A percentile compares a stretch with the other conserved stretches of the same genome.
Conservation (phyloP, 1,284 basidiomycete genomes). For the Leccinum fuscescens region DNA sequence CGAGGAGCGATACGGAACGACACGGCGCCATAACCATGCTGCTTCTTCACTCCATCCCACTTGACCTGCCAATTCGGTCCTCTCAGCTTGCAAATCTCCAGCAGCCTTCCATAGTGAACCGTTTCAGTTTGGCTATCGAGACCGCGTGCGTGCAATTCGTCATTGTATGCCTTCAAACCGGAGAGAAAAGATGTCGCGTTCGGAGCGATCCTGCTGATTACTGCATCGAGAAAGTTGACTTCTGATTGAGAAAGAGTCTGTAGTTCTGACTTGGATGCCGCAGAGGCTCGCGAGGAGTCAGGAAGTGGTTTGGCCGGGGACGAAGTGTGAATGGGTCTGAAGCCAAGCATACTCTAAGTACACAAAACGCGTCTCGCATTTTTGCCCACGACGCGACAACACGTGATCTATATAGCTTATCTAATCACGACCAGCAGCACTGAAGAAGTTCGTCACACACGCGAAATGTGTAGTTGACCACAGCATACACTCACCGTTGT, state of each 20-base stretch:
- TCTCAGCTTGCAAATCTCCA: constrained; percentile 76
- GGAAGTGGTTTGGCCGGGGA: constrained; percentile 33
- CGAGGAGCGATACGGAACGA: constrained; percentile 9
- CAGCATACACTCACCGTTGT: constrained; percentile 13
- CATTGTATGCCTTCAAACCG: constrained; percentile 80
- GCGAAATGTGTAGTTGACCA: neutral
- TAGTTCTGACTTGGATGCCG: constrained; percentile 53
- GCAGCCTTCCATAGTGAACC: constrained; percentile 72
- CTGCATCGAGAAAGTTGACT: constrained; percentile 69
- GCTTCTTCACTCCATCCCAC: constrained; percentile 66
- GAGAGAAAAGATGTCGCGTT: constrained; percentile 68
- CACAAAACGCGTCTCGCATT: constrained; percentile 14
- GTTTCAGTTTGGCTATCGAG: constrained; percentile 78
- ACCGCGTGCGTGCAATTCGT: constrained; percentile 66
- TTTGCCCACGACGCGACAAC: constrained; percentile 28
- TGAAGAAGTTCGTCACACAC: neutral
- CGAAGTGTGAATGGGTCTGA: constrained; percentile 31
- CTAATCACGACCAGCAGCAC: constrained; percentile 15
- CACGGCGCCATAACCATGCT: constrained; percentile 42
- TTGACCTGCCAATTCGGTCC: constrained; percentile 75
- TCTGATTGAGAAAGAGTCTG: constrained; percentile 56
- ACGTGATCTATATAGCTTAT: constrained; percentile 30
- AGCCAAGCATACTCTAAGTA: constrained; percentile 26
- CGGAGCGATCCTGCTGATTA: constrained; percentile 63
- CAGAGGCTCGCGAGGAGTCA: constrained; percentile 49